Evolutionary conservation across 2,329 filamentous ascomycete species (phyloP).

Genomic region (Fusarium penzigii): DNA sequence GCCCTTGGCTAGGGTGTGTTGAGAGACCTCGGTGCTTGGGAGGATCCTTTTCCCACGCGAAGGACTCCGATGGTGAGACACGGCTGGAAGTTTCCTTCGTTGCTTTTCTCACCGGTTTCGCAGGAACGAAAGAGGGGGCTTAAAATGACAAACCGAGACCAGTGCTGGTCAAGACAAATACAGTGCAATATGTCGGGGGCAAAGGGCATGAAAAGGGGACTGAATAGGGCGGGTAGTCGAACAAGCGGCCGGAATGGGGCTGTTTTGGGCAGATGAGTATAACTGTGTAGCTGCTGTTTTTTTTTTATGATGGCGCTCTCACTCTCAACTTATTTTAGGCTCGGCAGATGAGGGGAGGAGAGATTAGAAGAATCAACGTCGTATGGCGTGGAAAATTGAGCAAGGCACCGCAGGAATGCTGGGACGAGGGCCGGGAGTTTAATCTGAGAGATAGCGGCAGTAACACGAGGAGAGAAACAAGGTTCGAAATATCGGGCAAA

Average conservation of each 20-base stretch:
- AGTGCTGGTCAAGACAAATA: conserved; percentile 14
- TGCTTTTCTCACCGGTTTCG: conserved; percentile 28
- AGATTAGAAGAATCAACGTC: background rate
- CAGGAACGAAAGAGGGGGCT: conserved; percentile 23
- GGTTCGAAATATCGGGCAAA: background rate
- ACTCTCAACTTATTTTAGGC: background rate
- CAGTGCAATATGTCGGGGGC: background rate
- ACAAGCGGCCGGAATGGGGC: background rate
- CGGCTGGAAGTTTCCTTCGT: conserved; percentile 21
- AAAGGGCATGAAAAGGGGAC: background rate
- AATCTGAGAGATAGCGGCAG: background rate
- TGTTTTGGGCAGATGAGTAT: background rate
- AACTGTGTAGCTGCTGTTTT: background rate
- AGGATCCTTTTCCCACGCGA: conserved; percentile 21
- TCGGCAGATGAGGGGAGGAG: background rate
- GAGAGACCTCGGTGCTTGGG: conserved; percentile 2
- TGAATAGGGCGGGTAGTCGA: background rate
- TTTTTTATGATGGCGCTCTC: background rate
- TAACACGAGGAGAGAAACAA: background rate
- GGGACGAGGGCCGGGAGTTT: background rate
- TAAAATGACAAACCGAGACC: conserved; percentile 8
- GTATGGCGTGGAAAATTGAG: background rate
- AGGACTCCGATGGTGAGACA: conserved; percentile 25
- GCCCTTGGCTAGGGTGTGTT: conserved; percentile 8
- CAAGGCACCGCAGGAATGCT: background rate